Percentiles rank a stretch among this genome's conserved stretches.
Conservation (phyloP, 2,329 filamentous ascomycete species). For the Colletotrichum sp. region DNA sequence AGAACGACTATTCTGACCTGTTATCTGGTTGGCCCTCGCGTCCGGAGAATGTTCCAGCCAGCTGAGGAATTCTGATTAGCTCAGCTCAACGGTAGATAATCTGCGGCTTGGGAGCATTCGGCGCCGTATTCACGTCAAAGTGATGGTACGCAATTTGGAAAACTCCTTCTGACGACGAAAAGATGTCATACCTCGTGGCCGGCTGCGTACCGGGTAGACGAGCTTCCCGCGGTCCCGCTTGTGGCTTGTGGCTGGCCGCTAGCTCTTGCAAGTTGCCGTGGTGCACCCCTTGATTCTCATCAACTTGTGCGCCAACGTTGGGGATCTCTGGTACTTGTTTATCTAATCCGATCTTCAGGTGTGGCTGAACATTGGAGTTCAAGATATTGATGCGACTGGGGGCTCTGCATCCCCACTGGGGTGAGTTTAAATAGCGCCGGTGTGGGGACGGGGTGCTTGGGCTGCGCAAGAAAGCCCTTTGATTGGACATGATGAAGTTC, state of each 20-base stretch:
- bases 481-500: conserved; percentile 9
- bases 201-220: not conserved
- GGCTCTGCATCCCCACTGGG: not conserved
- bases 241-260: not conserved
- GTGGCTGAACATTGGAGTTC: not conserved
- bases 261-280: not conserved
- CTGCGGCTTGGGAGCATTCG: not conserved
- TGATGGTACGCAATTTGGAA: not conserved
- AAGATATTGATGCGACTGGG: not conserved
- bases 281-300: not conserved
- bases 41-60: not conserved
- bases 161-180: not conserved
- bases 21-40: not conserved
- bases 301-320: not conserved
- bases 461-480: not conserved
- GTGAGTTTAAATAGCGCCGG: not conserved
- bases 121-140: not conserved
- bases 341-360: not conserved
- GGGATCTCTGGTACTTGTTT: not conserved
- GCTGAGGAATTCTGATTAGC: not conserved
- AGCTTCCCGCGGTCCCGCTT: not conserved
- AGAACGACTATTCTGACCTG: not conserved
- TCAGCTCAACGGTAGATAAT: not conserved
- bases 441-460: not conserved
- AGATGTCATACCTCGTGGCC: conserved; percentile 1